These are phyloP conservation scores for Bocquillonia castaneifolia DNA, from an alignment of 441 rosid species.

Conservation along the genomic window DNA sequence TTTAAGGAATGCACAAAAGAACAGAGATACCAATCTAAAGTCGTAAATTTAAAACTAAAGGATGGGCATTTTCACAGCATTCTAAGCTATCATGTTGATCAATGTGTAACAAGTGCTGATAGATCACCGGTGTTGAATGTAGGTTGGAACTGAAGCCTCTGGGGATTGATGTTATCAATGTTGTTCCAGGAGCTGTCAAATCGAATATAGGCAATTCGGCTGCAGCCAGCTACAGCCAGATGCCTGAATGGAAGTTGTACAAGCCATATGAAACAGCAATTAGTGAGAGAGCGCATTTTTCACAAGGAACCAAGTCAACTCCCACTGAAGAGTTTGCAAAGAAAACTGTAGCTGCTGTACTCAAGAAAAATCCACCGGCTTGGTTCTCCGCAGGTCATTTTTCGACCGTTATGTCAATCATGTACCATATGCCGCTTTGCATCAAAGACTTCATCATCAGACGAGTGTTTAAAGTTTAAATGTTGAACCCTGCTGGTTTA, in stretches of 20 bases:
- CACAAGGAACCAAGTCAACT: constrained; percentile 52
- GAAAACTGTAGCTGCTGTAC: constrained; percentile 50
- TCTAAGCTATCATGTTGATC: background rate
- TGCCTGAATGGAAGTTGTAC: constrained; percentile 77
- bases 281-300: constrained; percentile 48
- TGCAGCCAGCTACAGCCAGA: constrained; percentile 37
- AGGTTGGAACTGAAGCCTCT: constrained; percentile 77
- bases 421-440: constrained; percentile 56
- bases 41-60: background rate
- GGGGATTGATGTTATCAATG: constrained; percentile 70
- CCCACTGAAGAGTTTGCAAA: constrained; percentile 70
- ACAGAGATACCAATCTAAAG: background rate
- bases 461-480: constrained; percentile 40
- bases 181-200: constrained; percentile 71
- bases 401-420: constrained; percentile 45
- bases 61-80: background rate
- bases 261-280: constrained; percentile 61
- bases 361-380: constrained; percentile 61
- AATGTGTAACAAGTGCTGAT: no score
- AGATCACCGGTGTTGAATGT: constrained; percentile 17
- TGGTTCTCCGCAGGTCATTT: constrained; percentile 61
- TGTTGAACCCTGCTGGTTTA: constrained; percentile 9
- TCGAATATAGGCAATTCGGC: constrained; percentile 77
- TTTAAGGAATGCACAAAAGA: background rate
- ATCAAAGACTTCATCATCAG: constrained; percentile 46